Evolutionary conservation across 1,139 yeast species (phyloP).

Genomic region (Magnusiomyces ingens): DNA sequence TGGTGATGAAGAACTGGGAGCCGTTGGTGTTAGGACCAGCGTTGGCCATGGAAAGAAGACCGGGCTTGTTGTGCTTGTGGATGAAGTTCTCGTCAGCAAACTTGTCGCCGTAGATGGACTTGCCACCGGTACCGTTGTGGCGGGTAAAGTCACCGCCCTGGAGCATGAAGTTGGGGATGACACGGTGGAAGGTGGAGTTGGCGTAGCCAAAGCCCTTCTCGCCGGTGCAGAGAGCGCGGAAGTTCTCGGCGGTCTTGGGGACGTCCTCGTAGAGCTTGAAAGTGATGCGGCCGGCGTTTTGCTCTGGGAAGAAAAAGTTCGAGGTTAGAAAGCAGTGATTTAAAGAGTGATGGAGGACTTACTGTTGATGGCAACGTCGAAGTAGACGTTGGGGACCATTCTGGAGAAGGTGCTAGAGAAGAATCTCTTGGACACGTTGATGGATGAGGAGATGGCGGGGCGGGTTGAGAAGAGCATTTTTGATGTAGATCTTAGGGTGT

Average conservation of each 20-base stretch:
- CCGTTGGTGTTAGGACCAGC: conserved; percentile 99
- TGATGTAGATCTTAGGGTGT: too few relatives aligned
- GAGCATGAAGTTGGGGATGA: conserved; percentile 95
- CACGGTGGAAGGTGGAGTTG: conserved; percentile 94
- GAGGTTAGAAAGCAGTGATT: not conserved
- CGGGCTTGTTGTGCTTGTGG: conserved; percentile 84
- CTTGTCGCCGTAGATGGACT: conserved; percentile 94
- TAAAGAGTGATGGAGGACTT: not conserved
- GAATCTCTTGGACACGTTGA: conserved; percentile 10
- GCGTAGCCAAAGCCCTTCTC: conserved; percentile 96
- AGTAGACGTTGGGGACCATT: not conserved
- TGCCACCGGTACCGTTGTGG: conserved; percentile 87
- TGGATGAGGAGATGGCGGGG: not conserved
- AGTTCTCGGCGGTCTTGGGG: conserved; percentile 98
- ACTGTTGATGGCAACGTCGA: not conserved
- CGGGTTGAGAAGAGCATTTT: conserved; percentile 8
- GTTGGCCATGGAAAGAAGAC: conserved; percentile 97
- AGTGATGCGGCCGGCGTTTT: conserved; percentile 52
- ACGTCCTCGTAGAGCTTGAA: conserved; percentile 89
- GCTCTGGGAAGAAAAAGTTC: conserved; percentile 25
- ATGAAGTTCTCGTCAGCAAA: conserved; percentile 93
- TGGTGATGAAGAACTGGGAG: conserved; percentile 97
- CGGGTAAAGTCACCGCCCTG: conserved; percentile 96
- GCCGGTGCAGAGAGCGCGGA: conserved; percentile 95
- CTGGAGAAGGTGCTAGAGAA: conserved; percentile 16